Conservation (phyloP, 2,329 filamentous ascomycete species). For the Neonectria coccinea region DNA sequence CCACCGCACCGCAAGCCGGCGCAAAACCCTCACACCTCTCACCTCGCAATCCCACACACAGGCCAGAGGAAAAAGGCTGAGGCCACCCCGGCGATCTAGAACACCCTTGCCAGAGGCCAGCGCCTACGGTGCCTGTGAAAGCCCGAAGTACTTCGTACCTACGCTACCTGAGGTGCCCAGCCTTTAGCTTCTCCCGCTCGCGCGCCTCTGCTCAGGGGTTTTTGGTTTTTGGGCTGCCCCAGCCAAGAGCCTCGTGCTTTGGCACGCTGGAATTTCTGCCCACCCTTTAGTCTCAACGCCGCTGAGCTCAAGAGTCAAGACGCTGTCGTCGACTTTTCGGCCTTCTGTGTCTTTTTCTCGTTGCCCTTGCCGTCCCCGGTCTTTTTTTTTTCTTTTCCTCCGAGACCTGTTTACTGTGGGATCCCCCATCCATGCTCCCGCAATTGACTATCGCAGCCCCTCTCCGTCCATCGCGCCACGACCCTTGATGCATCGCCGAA, state of each 20-base stretch:
- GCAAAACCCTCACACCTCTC: conserved; percentile 15
- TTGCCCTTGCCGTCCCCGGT: not conserved
- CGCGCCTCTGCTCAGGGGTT: conserved; percentile 49
- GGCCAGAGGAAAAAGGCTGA: conserved; percentile 45
- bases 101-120: conserved; percentile 39
- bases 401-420: conserved; percentile 25
- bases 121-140: conserved; percentile 5
- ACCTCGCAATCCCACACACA: conserved; percentile 2
- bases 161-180: not conserved
- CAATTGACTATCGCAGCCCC: conserved; percentile 44
- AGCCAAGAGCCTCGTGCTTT: conserved; percentile 32
- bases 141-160: not conserved
- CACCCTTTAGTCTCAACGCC: conserved; percentile 28
- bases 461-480: conserved; percentile 38
- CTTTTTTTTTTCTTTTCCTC: conserved; percentile 7
- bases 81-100: conserved; percentile 48
- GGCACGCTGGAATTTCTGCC: conserved; percentile 34
- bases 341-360: conserved; percentile 5
- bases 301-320: conserved; percentile 8
- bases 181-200: conserved; percentile 40
- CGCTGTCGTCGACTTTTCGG: conserved; percentile 13
- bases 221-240: conserved; percentile 29
- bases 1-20: conserved; percentile 23
- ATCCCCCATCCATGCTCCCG: conserved; percentile 42
- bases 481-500: conserved; percentile 48